Conservation (phyloP, 2,329 filamentous ascomycete species). For the Hypoxylon sp. region DNA sequence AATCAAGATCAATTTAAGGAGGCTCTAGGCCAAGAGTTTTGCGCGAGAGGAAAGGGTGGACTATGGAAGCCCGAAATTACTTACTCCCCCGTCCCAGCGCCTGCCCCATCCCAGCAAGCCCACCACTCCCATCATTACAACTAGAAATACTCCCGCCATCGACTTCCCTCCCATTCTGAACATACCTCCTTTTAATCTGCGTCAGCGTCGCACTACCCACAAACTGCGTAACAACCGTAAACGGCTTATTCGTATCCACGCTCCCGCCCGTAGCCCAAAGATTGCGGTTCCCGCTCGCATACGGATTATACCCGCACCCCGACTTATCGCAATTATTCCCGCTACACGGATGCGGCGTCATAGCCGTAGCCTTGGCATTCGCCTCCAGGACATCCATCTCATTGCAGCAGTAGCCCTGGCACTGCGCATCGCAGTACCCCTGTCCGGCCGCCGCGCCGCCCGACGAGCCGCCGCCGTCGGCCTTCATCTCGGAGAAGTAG, state of each 20-base stretch:
- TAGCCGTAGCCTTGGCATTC: constrained; percentile 31
- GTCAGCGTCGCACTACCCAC: constrained; percentile 27
- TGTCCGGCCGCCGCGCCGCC: constrained; percentile 34
- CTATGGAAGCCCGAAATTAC: not conserved
- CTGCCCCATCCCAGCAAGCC: constrained; percentile 34
- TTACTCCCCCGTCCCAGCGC: constrained; percentile 38
- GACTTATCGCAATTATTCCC: constrained; percentile 33
- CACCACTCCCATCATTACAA: constrained; percentile 23
- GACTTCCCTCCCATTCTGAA: constrained; percentile 31
- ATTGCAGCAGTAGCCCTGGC: constrained; percentile 35
- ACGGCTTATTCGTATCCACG: constrained; percentile 35
- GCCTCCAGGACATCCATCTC: constrained; percentile 40
- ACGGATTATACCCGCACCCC: constrained; percentile 37
- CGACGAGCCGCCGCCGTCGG: constrained; percentile 28
- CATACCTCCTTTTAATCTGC: constrained; percentile 26
- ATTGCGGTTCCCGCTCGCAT: constrained; percentile 35
- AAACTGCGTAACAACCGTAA: constrained; percentile 35
- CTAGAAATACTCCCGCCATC: constrained; percentile 23
- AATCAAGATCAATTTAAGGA: not conserved
- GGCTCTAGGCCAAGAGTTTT: not conserved
- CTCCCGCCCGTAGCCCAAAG: constrained; percentile 33
- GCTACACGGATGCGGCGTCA: constrained; percentile 35
- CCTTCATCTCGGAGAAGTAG: constrained; percentile 37
- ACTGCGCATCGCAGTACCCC: constrained; percentile 36
- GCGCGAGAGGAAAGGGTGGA: not conserved